phyloP scores from a whole-genome alignment of 1,284 basidiomycete genomes.

The Schizopora paradoxa region DNA sequence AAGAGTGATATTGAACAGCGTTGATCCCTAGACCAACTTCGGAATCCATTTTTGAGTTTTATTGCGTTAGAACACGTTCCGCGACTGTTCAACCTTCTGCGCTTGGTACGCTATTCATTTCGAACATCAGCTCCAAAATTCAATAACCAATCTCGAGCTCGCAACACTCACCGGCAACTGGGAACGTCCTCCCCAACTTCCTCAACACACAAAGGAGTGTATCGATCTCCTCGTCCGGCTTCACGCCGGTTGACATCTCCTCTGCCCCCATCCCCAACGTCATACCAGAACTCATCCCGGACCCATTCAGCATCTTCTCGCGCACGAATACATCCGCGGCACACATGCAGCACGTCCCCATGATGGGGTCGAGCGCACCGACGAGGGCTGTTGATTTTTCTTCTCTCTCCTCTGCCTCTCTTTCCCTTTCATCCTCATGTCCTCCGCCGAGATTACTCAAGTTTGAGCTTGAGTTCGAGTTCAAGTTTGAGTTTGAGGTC shows the following conservation, averaged over 20 bases:
- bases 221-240: conserved; percentile 20
- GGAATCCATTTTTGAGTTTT: too few species aligned
- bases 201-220: conserved; percentile 21
- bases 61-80: too few species aligned
- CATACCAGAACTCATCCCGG: too few species aligned
- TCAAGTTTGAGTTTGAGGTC: conserved; percentile 45
- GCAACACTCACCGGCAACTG: conserved; percentile 19
- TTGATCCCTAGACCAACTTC: too few species aligned
- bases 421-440: too few species aligned
- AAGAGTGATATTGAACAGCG: too few species aligned
- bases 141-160: neutral
- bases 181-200: conserved; percentile 18
- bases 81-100: conserved; percentile 21
- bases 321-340: conserved; percentile 37
- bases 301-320: conserved; percentile 19
- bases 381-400: neutral
- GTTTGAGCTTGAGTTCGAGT: conserved; percentile 3
- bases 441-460: too few species aligned
- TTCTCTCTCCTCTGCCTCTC: too few species aligned
- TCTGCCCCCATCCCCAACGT: conserved; percentile 8
- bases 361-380: neutral
- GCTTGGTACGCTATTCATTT: conserved; percentile 17
- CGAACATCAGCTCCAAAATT: neutral
- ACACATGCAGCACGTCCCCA: conserved; percentile 37
- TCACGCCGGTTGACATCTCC: neutral